Evolutionary conservation across 345 rosid genomes (phyloP), one percentile per base, ranked within the genome.

Genomic region (Arabidopsis arenosa): DNA sequence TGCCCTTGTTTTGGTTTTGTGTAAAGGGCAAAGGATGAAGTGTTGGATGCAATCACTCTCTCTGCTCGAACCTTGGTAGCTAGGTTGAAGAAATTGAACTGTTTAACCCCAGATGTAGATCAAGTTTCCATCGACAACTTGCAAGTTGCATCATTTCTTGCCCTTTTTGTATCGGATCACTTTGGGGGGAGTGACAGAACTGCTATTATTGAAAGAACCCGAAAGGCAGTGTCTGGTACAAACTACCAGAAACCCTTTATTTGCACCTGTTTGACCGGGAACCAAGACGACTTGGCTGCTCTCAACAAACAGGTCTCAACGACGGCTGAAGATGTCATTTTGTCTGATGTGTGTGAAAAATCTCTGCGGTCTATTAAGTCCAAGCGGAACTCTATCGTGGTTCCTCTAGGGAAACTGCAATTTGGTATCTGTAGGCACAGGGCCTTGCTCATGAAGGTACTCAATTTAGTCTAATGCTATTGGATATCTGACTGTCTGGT

Each of bases 361-460:
- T 84, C 97, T 72, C 66, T 95, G 61, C 80, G 66, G 45, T 84
- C 90, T 63, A 85, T 90, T 4, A 95, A 95, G 85, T 73, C 84
- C 11, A 87, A 70, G 77, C 84, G 79, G 68, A 87, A 83, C 57
- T 92, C 98, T 70, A 76, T 95, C 36, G 68, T 95, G 32, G 89
- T 92, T 83, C 99, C 99, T 43, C 74, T 95, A 36, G 99, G 99
- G 28, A 71, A 81, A 72, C 82, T 95, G 79, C 90, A 88, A 76
- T 88, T 90, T 80, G 99, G 98, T 40, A 86, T 95, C 15, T 95
- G 99, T 80, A 88, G 99, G 71, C 99, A 95, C 68, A 87, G 98
- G 81, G 91, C 99, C 32, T 75, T 92, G 80, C 93, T 95, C 59
- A 72, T 95, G 90, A 95, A 95, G 97, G 99, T 95, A 71, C 49